These are phyloP conservation scores for Zangia roseola DNA, from an alignment of 768 basidiomycete species.

Conservation along the genomic window DNA sequence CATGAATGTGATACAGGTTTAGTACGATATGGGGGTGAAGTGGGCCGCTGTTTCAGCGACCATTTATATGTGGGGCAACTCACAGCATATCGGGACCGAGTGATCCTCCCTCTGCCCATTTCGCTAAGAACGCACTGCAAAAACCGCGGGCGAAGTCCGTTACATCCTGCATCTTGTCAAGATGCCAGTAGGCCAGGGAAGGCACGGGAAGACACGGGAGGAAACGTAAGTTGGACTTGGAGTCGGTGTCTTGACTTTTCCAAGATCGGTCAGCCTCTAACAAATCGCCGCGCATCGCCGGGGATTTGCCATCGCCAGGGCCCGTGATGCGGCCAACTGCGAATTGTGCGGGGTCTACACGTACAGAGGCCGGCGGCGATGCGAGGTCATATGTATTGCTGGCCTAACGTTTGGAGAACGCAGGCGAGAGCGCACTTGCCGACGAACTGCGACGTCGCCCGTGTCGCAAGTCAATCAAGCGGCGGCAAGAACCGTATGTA, in stretches of 20 bases:
- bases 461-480: too few species aligned
- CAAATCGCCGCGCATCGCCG: not conserved
- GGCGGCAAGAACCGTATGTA: too few species aligned
- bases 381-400: not conserved
- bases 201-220: not conserved
- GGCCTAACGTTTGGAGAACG: not conserved
- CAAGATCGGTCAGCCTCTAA: not conserved
- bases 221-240: too few species aligned
- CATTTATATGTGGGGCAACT: conserved; percentile 11
- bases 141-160: not conserved
- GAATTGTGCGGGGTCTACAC: not conserved
- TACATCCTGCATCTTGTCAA: too few species aligned
- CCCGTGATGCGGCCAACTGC: not conserved
- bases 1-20: conserved; percentile 22
- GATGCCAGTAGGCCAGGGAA: too few species aligned
- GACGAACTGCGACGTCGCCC: too few species aligned
- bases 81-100: too few species aligned
- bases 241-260: conserved; percentile 9
- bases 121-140: not conserved
- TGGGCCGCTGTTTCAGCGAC: not conserved
- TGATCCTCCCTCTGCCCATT: not conserved
- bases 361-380: not conserved
- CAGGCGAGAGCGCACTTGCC: too few species aligned
- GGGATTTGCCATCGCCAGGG: not conserved
- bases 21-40: too few species aligned